Base-by-base conservation (phyloP, 2,329 filamentous ascomycete genomes). In the Sclerotinia subarctica region DNA sequence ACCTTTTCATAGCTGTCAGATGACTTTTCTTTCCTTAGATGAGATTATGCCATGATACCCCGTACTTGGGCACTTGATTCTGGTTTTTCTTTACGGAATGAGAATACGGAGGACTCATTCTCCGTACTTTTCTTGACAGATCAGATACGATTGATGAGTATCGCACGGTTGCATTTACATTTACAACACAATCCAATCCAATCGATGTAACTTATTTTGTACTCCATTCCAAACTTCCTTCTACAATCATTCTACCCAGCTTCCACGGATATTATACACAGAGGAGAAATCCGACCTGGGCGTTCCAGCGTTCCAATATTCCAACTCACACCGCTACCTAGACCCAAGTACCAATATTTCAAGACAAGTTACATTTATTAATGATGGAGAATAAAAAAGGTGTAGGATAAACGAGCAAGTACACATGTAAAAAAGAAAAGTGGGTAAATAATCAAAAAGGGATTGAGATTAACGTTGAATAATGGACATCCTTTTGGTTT, bases 301-400 rank as follows among this genome's bases (percentile, higher is more conserved):
- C 35, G 35, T 35, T 35, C 35, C 32, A 54, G 2, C 35, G 3
- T 38, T 11, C 32, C 29, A 38, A 38, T 38, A 35, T 35, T 56
- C 53, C 52, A 54, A 21, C 53, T 56, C 53, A 56, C 53, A 56
- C 53, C 53, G 53, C 53, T n/a, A 35, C 53, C 53, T 56, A n/a
- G 17, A 21, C 52, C 52, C 17, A 32, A 54, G 17, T 56, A 54
- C 52, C 51, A 19, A 29, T 29, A 26, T 5, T 52, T 29, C 15
- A 17, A 53, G 24, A 5, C 29, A 15, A 29, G 2, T 29, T 29
- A 29, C 5, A 29, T 29, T 29, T 29, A 29, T 35, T n/a, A 13
- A 15, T 54, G 10, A 54, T 21, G 13, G 26, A 54, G 32, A 54
- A 21, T 7, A 19, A 32, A 54, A 35, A 32, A 26, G 13, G 52